Conservation (phyloP, 2,329 filamentous ascomycete species). For the Calonectria multiphialidica region DNA sequence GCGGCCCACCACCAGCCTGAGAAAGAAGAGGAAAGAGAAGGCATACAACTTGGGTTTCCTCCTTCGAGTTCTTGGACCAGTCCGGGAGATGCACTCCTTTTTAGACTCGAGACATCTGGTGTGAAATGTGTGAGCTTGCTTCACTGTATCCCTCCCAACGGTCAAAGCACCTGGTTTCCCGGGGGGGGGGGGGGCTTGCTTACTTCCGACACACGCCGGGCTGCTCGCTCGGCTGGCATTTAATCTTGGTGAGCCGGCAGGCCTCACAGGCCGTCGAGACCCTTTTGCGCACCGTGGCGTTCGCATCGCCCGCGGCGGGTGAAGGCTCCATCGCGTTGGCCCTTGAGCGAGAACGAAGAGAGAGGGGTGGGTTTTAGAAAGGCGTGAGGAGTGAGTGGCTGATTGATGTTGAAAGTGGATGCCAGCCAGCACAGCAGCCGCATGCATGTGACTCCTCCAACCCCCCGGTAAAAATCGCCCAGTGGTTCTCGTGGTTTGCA, state of each 20-base stretch:
- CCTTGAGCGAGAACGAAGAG: neutral
- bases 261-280: constrained; percentile 64
- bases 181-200: no score
- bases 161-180: no score
- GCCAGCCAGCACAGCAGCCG: no score
- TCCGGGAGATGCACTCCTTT: constrained; percentile 55
- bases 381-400: neutral
- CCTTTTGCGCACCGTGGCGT: constrained; percentile 38
- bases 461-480: no score
- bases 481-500: neutral
- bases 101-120: constrained; percentile 56
- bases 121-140: neutral
- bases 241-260: constrained; percentile 66
- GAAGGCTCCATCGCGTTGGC: constrained; percentile 28
- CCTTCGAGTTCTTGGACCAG: constrained; percentile 62
- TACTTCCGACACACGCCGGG: constrained; percentile 65
- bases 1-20: neutral
- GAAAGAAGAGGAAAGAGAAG: neutral
- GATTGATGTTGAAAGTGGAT: neutral
- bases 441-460: neutral
- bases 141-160: neutral
- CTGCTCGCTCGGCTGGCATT: constrained; percentile 62
- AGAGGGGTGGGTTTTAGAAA: neutral
- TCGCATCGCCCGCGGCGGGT: constrained; percentile 23
- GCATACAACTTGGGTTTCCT: constrained; percentile 58